Conservation (phyloP, 2,329 filamentous ascomycete genomes). For the Boeremia exigua region DNA sequence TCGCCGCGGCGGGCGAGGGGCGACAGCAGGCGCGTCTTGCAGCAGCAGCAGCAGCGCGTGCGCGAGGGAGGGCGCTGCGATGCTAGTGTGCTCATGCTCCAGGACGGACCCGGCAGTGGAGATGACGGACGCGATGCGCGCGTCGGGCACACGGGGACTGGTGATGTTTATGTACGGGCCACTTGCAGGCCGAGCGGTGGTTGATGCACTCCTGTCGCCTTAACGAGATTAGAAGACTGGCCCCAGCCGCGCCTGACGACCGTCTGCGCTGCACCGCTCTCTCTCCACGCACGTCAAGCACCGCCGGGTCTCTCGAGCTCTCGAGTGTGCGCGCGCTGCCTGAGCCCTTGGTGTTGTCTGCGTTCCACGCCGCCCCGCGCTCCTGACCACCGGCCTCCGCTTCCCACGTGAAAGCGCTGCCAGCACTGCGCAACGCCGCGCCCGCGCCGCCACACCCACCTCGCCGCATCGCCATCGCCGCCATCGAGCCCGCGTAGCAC, state of each 20-base stretch:
- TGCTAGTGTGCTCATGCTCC: slow-evolving; percentile 7
- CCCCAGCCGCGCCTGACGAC: slow-evolving; percentile 39
- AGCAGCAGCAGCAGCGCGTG: slow-evolving; percentile 1
- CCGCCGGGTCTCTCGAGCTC: neutral
- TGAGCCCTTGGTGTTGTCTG: neutral
- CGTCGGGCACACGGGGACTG: neutral
- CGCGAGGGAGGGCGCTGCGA: neutral
- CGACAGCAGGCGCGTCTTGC: too few species aligned
- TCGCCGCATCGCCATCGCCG: slow-evolving; percentile 4
- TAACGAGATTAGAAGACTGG: slow-evolving; percentile 13
- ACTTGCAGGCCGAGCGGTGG: slow-evolving; percentile 19
- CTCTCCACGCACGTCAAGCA: slow-evolving; percentile 17
- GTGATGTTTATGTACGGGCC: slow-evolving; percentile 13
- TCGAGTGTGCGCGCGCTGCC: neutral
- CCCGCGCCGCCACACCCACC: slow-evolving; percentile 3
- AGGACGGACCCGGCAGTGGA: slow-evolving; percentile 14
- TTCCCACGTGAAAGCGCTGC: slow-evolving; percentile 24
- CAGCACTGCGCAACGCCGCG: slow-evolving; percentile 6
- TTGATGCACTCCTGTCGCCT: slow-evolving; percentile 18
- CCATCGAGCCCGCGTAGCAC: too few species aligned
- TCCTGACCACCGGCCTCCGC: neutral
- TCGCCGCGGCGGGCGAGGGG: neutral
- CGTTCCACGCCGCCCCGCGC: neutral
- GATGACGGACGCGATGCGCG: slow-evolving; percentile 9
- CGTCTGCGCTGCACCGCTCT: slow-evolving; percentile 9